These are phyloP conservation scores for Aspergillus piperis DNA, from an alignment of 2,329 filamentous ascomycete species.

Conservation along the genomic window DNA sequence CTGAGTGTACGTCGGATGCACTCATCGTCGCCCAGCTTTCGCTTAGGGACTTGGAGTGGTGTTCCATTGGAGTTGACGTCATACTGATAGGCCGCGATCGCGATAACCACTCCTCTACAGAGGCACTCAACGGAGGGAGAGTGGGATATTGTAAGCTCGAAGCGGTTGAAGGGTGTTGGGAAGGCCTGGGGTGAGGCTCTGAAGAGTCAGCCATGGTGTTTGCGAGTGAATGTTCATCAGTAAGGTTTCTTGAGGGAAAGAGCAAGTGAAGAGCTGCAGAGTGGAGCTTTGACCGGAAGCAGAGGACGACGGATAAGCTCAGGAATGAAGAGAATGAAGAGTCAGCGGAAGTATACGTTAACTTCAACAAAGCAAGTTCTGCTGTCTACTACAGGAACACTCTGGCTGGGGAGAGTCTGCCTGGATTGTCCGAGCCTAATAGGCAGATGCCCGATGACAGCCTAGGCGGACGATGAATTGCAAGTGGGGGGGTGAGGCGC, in stretches of 20 bases:
- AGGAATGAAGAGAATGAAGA: constrained; percentile 13
- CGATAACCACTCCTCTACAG: constrained; percentile 45
- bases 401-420: constrained; percentile 12
- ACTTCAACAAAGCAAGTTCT: constrained; percentile 14
- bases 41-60: constrained; percentile 37
- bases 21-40: constrained; percentile 51
- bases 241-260: constrained; percentile 15
- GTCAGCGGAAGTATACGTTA: constrained; percentile 22
- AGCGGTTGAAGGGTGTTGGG: constrained; percentile 27
- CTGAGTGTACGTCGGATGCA: constrained; percentile 46
- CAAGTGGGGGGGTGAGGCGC: constrained; percentile 17
- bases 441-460: constrained; percentile 28
- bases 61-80: constrained; percentile 38
- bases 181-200: constrained; percentile 34
- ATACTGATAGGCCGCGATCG: constrained; percentile 44
- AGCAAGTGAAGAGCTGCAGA: constrained; percentile 18
- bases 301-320: constrained; percentile 19
- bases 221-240: constrained; percentile 24
- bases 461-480: constrained; percentile 14
- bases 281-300: constrained; percentile 22
- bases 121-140: constrained; percentile 40
- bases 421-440: constrained; percentile 20
- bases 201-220: constrained; percentile 41
- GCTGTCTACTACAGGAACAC: constrained; percentile 3
- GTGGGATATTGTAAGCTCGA: constrained; percentile 45